Evolutionary conservation across 345 rosid genomes (phyloP).

Genomic region (Linum trigynum): DNA sequence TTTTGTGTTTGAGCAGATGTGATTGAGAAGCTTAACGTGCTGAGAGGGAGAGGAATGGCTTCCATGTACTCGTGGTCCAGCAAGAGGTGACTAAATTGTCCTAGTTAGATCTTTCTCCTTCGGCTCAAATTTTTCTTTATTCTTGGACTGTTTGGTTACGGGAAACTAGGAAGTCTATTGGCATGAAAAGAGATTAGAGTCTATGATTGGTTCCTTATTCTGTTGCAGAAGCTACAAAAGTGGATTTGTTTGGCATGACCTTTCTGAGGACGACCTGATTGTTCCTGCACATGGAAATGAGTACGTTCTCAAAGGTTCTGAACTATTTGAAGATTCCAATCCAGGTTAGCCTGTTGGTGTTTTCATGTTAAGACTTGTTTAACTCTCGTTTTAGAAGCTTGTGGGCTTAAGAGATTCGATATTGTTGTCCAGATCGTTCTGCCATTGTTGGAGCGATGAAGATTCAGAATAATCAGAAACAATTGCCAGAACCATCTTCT

Average conservation of each 20-base stretch:
- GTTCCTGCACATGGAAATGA: conserved; percentile 85
- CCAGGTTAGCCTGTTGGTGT: conserved; percentile 34
- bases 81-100: conserved; percentile 43
- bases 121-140: background rate
- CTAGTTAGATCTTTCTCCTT: background rate
- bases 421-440: conserved; percentile 10
- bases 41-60: conserved; percentile 93
- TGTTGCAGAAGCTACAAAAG: conserved; percentile 79
- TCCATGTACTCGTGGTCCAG: conserved; percentile 89
- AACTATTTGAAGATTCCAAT: conserved; percentile 60
- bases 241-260: conserved; percentile 98
- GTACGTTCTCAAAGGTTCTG: conserved; percentile 92
- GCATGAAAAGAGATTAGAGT: background rate
- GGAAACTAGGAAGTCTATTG: background rate
- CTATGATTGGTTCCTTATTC: background rate
- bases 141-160: conserved; percentile 9
- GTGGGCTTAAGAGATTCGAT: background rate
- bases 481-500: conserved; percentile 60
- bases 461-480: conserved; percentile 22
- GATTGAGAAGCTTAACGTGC: conserved; percentile 72
- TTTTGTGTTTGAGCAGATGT: conserved; percentile 42
- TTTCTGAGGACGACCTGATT: conserved; percentile 70
- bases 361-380: background rate
- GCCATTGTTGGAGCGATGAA: conserved; percentile 12
- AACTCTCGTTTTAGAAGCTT: background rate